phyloP scores from a whole-genome alignment of 2,329 filamentous ascomycete genomes.

The Coniochaeta pulveracea region DNA sequence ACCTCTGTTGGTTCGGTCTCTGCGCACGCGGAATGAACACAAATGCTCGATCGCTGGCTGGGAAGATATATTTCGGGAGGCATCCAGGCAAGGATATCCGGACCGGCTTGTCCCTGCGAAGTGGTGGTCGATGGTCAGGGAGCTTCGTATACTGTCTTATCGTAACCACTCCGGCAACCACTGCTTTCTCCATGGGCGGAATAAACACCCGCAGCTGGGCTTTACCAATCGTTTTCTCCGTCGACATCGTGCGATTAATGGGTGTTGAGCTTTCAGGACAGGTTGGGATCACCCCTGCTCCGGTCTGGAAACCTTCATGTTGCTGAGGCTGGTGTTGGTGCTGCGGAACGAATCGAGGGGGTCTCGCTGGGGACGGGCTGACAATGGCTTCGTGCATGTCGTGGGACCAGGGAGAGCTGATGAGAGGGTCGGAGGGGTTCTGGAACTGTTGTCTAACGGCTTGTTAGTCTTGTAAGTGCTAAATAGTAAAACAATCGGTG shows the following conservation, averaged over 20 bases:
- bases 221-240: conserved; percentile 72
- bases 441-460: conserved; percentile 27
- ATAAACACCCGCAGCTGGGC: conserved; percentile 75
- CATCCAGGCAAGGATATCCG: conserved; percentile 79
- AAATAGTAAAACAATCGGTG: conserved; percentile 6
- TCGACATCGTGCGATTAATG: conserved; percentile 71
- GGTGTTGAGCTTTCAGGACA: conserved; percentile 48
- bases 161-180: conserved; percentile 62
- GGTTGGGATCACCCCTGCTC: conserved; percentile 42
- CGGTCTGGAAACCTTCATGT: conserved; percentile 39
- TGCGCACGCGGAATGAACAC: conserved; percentile 94
- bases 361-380: conserved; percentile 29
- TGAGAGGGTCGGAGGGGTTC: conserved; percentile 46
- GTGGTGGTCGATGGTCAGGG: conserved; percentile 84
- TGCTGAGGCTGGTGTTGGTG: conserved; percentile 11
- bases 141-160: conserved; percentile 89
- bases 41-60: conserved; percentile 81
- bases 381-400: conserved; percentile 77
- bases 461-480: conserved; percentile 2
- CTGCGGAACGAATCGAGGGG: conserved; percentile 27
- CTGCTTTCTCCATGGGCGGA: conserved; percentile 60
- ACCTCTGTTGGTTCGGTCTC: conserved; percentile 81
- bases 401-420: conserved; percentile 76
- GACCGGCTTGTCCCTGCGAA: conserved; percentile 92
- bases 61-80: conserved; percentile 79